phyloP scores from a whole-genome alignment of 2,329 filamentous ascomycete species.

The Aspergillus flavus region DNA sequence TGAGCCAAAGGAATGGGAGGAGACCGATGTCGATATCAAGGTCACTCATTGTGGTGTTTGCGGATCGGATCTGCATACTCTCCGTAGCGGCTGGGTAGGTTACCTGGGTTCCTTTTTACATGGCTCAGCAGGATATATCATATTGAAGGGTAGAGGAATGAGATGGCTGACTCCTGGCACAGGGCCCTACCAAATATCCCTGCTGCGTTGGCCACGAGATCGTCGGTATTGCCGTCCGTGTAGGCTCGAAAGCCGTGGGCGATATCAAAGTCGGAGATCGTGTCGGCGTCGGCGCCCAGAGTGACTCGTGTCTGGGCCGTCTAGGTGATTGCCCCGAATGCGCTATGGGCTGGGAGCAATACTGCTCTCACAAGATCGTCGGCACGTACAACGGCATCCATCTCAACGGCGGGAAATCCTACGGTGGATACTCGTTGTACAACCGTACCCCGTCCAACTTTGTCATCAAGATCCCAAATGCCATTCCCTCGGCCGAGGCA shows the following conservation, averaged over 20 bases:
- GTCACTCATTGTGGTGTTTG: slow-evolving; percentile 68
- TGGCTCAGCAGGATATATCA: too few species aligned
- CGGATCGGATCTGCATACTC: slow-evolving; percentile 61
- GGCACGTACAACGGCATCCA: slow-evolving; percentile 37
- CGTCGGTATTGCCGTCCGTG: slow-evolving; percentile 61
- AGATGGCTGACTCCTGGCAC: neutral
- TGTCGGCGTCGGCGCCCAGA: slow-evolving; percentile 63
- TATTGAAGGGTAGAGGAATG: too few species aligned
- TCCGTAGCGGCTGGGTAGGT: slow-evolving; percentile 53
- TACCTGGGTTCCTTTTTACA: neutral
- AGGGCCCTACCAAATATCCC: slow-evolving; percentile 41
- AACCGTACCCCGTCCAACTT: slow-evolving; percentile 62
- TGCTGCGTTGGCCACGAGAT: slow-evolving; percentile 67
- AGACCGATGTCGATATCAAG: slow-evolving; percentile 66
- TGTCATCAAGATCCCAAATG: slow-evolving; percentile 59
- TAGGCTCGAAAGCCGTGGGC: slow-evolving; percentile 49
- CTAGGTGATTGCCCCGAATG: slow-evolving; percentile 57
- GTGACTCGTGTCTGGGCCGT: slow-evolving; percentile 53
- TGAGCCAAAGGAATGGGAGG: slow-evolving; percentile 67
- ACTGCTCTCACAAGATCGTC: slow-evolving; percentile 34
- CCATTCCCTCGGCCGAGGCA: slow-evolving; percentile 52
- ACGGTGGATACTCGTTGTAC: slow-evolving; percentile 67
- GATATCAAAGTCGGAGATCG: slow-evolving; percentile 38
- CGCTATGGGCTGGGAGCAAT: slow-evolving; percentile 43
- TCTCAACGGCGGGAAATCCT: slow-evolving; percentile 61